Evolutionary conservation across 1,284 basidiomycete genomes (phyloP).

Genomic region (Cryptococcus sp.): DNA sequence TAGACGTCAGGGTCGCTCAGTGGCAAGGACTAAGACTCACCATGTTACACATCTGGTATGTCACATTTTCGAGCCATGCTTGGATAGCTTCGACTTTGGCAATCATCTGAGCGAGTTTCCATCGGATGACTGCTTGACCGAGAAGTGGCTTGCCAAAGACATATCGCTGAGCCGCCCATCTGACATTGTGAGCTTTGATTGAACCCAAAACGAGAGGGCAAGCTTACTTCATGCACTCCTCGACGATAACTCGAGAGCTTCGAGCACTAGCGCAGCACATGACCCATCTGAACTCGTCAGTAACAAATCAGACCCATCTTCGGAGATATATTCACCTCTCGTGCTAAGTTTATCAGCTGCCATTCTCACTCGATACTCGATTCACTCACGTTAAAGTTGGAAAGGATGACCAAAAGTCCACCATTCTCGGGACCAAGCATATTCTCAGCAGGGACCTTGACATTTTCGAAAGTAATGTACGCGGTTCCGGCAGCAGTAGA

Average conservation of each 20-base stretch:
- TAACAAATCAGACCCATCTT: background rate
- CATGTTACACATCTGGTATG: conserved; percentile 87
- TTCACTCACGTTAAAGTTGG: conserved; percentile 44
- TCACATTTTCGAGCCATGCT: conserved; percentile 82
- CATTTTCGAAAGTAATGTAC: conserved; percentile 82
- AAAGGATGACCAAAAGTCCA: conserved; percentile 70
- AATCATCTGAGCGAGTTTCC: conserved; percentile 81
- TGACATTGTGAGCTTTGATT: conserved; percentile 1
- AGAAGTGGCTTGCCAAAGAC: conserved; percentile 83
- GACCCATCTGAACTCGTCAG: conserved; percentile 35
- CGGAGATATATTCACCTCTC: conserved; percentile 6
- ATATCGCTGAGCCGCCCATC: conserved; percentile 69
- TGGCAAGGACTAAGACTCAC: conserved; percentile 11
- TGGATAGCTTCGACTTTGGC: conserved; percentile 76
- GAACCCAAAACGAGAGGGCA: background rate
- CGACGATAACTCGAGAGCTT: conserved; percentile 37
- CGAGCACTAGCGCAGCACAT: conserved; percentile 41
- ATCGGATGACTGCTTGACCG: conserved; percentile 75
- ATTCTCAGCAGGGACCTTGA: conserved; percentile 78
- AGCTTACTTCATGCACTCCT: conserved; percentile 44
- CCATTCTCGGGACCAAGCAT: conserved; percentile 77
- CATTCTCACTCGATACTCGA: background rate
- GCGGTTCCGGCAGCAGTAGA: conserved; percentile 74
- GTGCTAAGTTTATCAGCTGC: conserved; percentile 10
- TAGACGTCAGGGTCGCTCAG: conserved; percentile 1